Percentiles rank a stretch among this genome's conserved stretches.
Evolutionary conservation across 1,139 yeast genomes (phyloP).

Genomic region (Neolecta irregularis): DNA sequence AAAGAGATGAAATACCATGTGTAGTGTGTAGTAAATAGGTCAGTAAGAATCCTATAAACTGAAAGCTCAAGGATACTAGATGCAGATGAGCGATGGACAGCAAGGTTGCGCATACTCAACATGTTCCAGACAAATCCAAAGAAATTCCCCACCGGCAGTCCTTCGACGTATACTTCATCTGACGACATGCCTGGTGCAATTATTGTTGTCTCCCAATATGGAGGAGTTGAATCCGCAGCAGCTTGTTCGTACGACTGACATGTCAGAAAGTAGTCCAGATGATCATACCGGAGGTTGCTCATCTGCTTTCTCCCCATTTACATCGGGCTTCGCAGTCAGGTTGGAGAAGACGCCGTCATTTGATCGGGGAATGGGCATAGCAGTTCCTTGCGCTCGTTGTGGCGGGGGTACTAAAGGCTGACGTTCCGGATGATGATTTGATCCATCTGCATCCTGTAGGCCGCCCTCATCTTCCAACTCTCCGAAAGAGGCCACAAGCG

Average conservation of each 20-base stretch:
- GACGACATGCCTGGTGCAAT: slow-evolving; percentile 57
- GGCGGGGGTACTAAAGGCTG: too few species aligned
- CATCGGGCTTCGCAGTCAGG: slow-evolving; percentile 69
- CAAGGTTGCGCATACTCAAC: slow-evolving; percentile 28
- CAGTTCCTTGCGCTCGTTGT: too few species aligned
- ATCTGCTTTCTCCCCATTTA: slow-evolving; percentile 21
- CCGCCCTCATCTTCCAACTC: too few species aligned
- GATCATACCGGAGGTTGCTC: slow-evolving; percentile 46
- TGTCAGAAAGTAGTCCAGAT: background rate
- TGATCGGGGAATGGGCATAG: too few species aligned
- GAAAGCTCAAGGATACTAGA: slow-evolving; percentile 61
- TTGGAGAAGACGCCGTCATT: slow-evolving; percentile 89
- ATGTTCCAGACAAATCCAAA: slow-evolving; percentile 83
- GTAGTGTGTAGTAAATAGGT: slow-evolving; percentile 88
- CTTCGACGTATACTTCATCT: slow-evolving; percentile 88
- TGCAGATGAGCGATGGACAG: background rate
- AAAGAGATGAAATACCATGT: too few species aligned
- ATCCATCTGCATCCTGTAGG: too few species aligned
- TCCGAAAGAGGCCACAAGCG: too few species aligned
- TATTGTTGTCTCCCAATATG: slow-evolving; percentile 89
- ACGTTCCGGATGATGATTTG: too few species aligned
- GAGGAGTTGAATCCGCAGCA: slow-evolving; percentile 87
- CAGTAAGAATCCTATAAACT: slow-evolving; percentile 79
- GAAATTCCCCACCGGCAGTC: slow-evolving; percentile 87
- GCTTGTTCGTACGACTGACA: slow-evolving; percentile 67